Conservation (phyloP, 139 green algal genomes). For the Micractinium conductrix region DNA sequence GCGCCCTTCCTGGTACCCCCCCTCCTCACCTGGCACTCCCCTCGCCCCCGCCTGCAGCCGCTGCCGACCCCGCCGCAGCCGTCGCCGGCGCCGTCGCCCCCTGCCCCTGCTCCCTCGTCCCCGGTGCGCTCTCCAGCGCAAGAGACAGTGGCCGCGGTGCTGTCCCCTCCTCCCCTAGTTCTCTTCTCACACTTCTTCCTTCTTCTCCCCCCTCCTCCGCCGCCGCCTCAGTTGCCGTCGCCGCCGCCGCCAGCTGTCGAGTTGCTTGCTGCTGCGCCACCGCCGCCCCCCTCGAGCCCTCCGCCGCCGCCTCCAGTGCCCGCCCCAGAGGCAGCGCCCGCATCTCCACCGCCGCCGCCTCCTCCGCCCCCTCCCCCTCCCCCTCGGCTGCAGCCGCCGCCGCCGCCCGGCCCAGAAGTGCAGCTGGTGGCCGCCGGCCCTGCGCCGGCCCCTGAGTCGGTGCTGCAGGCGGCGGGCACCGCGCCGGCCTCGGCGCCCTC, state of each 20-base stretch:
- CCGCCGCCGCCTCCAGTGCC: not conserved
- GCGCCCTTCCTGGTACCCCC: no score
- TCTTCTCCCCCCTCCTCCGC: not conserved
- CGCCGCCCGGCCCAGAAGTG: not conserved
- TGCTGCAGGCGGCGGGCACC: not conserved
- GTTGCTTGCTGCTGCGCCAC: not conserved
- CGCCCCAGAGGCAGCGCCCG: not conserved
- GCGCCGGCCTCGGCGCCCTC: not conserved
- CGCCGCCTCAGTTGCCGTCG: no score
- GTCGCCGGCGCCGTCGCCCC: no score
- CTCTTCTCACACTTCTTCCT: no score
- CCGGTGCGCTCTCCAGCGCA: no score
- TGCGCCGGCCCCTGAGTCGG: not conserved
- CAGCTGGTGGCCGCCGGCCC: not conserved
- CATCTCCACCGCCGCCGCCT: not conserved
- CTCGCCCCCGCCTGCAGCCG: not conserved
- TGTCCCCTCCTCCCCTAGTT: no score
- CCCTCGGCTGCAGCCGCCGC: not conserved
- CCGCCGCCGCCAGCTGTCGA: not conserved
- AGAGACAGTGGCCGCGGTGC: no score
- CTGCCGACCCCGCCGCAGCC: not conserved
- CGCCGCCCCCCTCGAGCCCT: not conserved
- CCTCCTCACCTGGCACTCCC: no score
- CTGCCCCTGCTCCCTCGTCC: no score
- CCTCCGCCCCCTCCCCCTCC: not conserved